Evolutionary conservation across 257 asterid genomes (phyloP).

Genomic region (Lithospermum erythrorhizon): DNA sequence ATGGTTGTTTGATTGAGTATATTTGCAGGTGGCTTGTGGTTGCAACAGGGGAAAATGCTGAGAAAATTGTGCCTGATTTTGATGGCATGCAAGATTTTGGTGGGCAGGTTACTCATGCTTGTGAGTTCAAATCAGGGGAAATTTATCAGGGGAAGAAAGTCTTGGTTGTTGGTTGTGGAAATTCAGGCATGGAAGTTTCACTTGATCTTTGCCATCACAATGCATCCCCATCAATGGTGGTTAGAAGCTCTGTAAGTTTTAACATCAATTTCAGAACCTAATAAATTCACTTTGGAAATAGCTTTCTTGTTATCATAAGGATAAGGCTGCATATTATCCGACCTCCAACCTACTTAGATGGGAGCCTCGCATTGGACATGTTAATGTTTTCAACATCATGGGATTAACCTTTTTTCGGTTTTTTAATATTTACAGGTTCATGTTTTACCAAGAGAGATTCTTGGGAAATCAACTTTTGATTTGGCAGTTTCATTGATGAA

Average conservation of each 20-base stretch:
- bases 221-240: constrained; percentile 72
- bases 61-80: constrained; percentile 60
- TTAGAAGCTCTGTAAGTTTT: constrained; percentile 59
- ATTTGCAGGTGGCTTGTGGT: constrained; percentile 84
- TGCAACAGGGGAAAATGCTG: constrained; percentile 88
- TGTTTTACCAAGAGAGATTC: constrained; percentile 74
- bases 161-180: constrained; percentile 85
- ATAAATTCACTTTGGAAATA: neutral
- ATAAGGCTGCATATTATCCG: too few species aligned
- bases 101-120: constrained; percentile 60
- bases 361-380: too few species aligned
- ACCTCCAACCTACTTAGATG: too few species aligned
- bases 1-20: constrained; percentile 34
- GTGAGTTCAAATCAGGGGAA: constrained; percentile 79
- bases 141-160: constrained; percentile 44
- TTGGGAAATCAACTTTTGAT: constrained; percentile 67
- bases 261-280: neutral
- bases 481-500: constrained; percentile 45
- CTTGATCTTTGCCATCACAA: constrained; percentile 72
- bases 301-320: too few species aligned
- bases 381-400: neutral
- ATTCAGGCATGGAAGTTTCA: constrained; percentile 89
- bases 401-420: neutral
- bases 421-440: constrained; percentile 42
- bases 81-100: constrained; percentile 43